A percentile compares a stretch with the other conserved stretches of the same genome.
Evolutionary conservation across 352 stramenopile genomes (phyloP).

Genomic region (Hyaloperonospora brassicae): DNA sequence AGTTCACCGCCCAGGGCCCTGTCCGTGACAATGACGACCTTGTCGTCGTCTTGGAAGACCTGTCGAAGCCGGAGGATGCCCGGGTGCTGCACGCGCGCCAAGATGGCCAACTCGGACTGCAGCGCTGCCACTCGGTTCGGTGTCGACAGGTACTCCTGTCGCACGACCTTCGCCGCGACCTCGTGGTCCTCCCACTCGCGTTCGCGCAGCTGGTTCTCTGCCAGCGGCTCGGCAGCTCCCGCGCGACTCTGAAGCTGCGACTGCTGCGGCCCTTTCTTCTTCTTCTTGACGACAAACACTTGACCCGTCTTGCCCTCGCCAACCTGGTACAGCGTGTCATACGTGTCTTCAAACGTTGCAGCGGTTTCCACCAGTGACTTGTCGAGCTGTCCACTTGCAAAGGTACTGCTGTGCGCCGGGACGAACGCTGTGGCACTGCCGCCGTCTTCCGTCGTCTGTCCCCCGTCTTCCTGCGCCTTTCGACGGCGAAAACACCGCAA

Average conservation of each 20-base stretch:
- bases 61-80: conserved; percentile 48
- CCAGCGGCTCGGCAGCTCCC: conserved; percentile 21
- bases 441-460: conserved; percentile 4
- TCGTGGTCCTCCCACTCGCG: conserved; percentile 36
- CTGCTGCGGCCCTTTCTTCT: conserved; percentile 17
- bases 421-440: neutral
- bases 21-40: conserved; percentile 66
- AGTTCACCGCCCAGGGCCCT: conserved; percentile 54
- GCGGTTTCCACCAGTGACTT: conserved; percentile 12
- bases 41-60: conserved; percentile 60
- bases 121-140: conserved; percentile 59
- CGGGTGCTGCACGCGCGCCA: conserved; percentile 50
- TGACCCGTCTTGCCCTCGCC: conserved; percentile 73
- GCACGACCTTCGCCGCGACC: conserved; percentile 65
- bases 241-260: conserved; percentile 4
- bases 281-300: conserved; percentile 49
- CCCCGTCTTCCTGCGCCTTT: conserved; percentile 1
- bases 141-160: conserved; percentile 62
- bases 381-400: conserved; percentile 11
- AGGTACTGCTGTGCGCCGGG: conserved; percentile 1
- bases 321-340: conserved; percentile 62
- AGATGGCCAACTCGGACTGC: conserved; percentile 48
- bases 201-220: conserved; percentile 52
- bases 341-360: conserved; percentile 43
- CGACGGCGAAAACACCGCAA: conserved; percentile 24